These are phyloP conservation scores for Arabidopsis suecica DNA, from an alignment of 345 rosid genomes.

Conservation along the genomic window DNA sequence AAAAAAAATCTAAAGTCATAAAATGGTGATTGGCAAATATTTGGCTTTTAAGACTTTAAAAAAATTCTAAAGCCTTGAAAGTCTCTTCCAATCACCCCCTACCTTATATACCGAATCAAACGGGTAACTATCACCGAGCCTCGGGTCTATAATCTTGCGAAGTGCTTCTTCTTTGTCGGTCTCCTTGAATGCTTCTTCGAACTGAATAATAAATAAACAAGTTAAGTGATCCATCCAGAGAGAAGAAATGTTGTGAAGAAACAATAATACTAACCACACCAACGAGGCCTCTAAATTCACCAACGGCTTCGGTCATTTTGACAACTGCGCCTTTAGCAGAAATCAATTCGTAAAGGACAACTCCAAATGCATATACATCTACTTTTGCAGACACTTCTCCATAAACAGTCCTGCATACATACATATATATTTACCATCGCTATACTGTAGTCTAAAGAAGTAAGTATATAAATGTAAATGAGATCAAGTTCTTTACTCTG, in stretches of 20 bases:
- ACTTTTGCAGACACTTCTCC: conserved; percentile 93
- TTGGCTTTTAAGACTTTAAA: no score
- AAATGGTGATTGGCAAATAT: no score
- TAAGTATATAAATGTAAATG: not conserved
- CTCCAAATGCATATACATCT: conserved; percentile 96
- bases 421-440: conserved; percentile 16
- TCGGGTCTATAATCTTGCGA: conserved; percentile 66
- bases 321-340: conserved; percentile 95
- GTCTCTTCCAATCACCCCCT: no score
- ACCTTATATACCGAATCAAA: conserved; percentile 82
- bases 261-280: conserved; percentile 65
- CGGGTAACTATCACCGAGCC: conserved; percentile 77
- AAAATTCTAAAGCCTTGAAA: no score
- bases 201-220: conserved; percentile 48
- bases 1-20: no score
- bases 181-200: conserved; percentile 70
- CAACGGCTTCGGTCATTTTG: conserved; percentile 50
- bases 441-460: not conserved
- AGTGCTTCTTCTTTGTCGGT: conserved; percentile 66
- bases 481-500: conserved; percentile 68
- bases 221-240: conserved; percentile 1
- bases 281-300: conserved; percentile 86
- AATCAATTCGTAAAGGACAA: conserved; percentile 90
- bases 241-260: not conserved
- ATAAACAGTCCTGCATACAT: conserved; percentile 72